Conservation (phyloP, 331 rosid species). For the Saraca asoca region DNA sequence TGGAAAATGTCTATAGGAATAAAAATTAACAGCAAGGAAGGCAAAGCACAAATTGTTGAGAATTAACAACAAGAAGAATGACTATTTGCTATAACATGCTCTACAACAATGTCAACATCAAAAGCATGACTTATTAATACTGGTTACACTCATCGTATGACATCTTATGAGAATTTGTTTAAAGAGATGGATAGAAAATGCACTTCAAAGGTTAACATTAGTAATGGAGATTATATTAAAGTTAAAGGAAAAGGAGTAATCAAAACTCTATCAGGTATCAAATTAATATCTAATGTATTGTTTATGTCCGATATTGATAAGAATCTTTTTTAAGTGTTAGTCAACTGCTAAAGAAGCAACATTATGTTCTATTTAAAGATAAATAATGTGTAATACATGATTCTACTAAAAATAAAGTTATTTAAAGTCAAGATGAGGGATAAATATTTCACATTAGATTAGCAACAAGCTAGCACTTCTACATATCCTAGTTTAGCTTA, state of each 20-base stretch:
- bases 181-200: background rate
- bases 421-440: background rate
- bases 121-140: background rate
- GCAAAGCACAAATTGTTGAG: background rate
- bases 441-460: background rate
- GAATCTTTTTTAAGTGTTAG: background rate
- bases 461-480: background rate
- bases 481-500: too few relatives aligned
- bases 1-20: too few relatives aligned
- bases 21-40: too few relatives aligned
- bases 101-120: background rate
- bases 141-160: background rate
- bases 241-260: background rate
- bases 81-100: too few relatives aligned
- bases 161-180: background rate
- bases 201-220: background rate
- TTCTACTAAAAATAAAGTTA: background rate
- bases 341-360: background rate
- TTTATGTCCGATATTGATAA: background rate
- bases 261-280: background rate
- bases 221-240: background rate
- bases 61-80: background rate
- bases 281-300: background rate
- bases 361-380: background rate
- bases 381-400: background rate